A percentile compares a stretch with the other conserved stretches of the same genome.
Conservation (phyloP, 345 rosid genomes). For the Eucalyptus leucophloia region DNA sequence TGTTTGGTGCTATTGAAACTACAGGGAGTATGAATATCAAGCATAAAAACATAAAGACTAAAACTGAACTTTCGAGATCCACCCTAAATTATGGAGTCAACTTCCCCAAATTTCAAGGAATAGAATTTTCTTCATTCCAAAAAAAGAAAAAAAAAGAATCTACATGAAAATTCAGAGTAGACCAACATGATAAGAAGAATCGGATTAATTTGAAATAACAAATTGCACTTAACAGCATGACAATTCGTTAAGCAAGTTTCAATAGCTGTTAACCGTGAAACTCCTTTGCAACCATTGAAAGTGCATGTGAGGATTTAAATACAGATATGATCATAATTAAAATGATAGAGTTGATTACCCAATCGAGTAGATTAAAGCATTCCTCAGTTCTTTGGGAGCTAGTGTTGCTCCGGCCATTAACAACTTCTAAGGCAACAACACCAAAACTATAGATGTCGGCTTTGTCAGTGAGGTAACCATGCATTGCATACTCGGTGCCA, state of each 20-base stretch:
- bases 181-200: background rate
- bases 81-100: too few species aligned
- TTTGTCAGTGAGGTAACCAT: conserved; percentile 17
- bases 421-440: conserved; percentile 7
- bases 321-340: background rate
- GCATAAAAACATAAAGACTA: background rate
- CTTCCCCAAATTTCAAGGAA: background rate
- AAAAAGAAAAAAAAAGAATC: too few species aligned
- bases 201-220: background rate
- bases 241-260: background rate
- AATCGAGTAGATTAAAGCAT: conserved; percentile 10
- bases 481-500: conserved; percentile 33
- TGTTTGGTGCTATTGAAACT: background rate
- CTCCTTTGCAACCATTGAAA: background rate
- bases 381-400: background rate
- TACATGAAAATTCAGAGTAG: too few species aligned
- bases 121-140: background rate
- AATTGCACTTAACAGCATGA: background rate
- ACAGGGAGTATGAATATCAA: background rate
- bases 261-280: background rate
- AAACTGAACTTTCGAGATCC: too few species aligned
- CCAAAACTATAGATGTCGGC: conserved; percentile 26
- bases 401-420: conserved; percentile 7
- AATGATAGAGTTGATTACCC: background rate
- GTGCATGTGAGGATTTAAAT: background rate